These are phyloP conservation scores for Scheffersomyces stipitis DNA, from an alignment of 805 yeast species.

Conservation along the genomic window DNA sequence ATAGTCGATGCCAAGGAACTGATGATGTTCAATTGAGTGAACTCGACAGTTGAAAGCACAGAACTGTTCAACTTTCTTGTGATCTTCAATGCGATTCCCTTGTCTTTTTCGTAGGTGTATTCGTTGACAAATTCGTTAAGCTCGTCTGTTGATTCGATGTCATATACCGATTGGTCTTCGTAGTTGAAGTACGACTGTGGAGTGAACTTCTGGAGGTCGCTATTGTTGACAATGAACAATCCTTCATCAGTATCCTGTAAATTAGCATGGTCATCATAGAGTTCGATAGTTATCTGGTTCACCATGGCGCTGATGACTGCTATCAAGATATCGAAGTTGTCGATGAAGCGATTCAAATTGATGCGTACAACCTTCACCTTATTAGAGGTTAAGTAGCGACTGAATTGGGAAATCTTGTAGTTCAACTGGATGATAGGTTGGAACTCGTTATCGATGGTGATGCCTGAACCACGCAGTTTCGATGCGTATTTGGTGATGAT, in stretches of 20 bases:
- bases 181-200: constrained; percentile 1
- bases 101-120: constrained; percentile 34
- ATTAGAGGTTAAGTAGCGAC: constrained; percentile 13
- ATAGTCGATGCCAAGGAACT: constrained; percentile 53
- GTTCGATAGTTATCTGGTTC: constrained; percentile 40
- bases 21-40: constrained; percentile 52
- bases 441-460: constrained; percentile 21
- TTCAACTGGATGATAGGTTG: constrained; percentile 24
- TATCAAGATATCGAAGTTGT: constrained; percentile 32
- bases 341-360: constrained; percentile 21
- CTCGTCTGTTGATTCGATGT: constrained; percentile 2
- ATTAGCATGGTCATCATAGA: constrained; percentile 26
- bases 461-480: constrained; percentile 15
- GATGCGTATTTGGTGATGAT: constrained; percentile 29
- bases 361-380: constrained; percentile 23
- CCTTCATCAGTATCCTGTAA: background rate
- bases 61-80: constrained; percentile 15
- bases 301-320: constrained; percentile 46
- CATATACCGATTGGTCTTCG: background rate
- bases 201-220: constrained; percentile 3
- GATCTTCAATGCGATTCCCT: constrained; percentile 34
- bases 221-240: constrained; percentile 1
- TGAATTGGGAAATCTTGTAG: constrained; percentile 22
- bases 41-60: constrained; percentile 21
- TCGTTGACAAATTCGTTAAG: constrained; percentile 22